Conservation (phyloP, 139 green algal species). For the Penium margaritaceum region DNA sequence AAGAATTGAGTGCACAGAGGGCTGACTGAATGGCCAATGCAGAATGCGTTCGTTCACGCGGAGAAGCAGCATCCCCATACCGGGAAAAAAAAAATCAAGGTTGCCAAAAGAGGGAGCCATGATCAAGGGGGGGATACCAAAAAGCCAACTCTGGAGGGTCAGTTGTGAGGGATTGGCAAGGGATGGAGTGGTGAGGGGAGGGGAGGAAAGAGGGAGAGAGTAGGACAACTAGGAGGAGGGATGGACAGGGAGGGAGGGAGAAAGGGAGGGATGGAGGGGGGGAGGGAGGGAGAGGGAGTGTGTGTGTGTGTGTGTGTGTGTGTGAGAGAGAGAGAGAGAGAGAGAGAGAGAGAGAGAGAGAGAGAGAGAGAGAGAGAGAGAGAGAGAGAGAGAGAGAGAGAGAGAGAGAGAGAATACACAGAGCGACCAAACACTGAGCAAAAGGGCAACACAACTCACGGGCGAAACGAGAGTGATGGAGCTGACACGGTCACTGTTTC, state of each 20-base stretch:
- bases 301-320: background rate
- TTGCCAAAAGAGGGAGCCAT: background rate
- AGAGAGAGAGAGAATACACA: constrained; percentile 3
- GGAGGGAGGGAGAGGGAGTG: background rate
- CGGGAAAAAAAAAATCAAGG: background rate
- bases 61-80: background rate
- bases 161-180: background rate
- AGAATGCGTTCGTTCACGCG: background rate
- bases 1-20: background rate
- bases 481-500: background rate
- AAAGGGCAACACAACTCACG: too few species aligned
- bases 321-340: background rate
- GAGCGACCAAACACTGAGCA: too few species aligned
- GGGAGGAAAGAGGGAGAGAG: constrained; percentile 3
- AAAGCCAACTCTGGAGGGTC: background rate
- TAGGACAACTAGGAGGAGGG: background rate
- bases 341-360: constrained; percentile 3
- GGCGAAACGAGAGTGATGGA: constrained; percentile 32
- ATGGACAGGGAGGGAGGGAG: background rate
- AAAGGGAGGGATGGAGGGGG: background rate
- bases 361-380: constrained; percentile 3
- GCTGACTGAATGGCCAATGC: background rate
- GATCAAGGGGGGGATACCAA: background rate
- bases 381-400: background rate
- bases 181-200: background rate